These are phyloP conservation scores for Hymenoscyphus fraxineus DNA, from an alignment of 2,329 filamentous ascomycete species.

Conservation along the genomic window DNA sequence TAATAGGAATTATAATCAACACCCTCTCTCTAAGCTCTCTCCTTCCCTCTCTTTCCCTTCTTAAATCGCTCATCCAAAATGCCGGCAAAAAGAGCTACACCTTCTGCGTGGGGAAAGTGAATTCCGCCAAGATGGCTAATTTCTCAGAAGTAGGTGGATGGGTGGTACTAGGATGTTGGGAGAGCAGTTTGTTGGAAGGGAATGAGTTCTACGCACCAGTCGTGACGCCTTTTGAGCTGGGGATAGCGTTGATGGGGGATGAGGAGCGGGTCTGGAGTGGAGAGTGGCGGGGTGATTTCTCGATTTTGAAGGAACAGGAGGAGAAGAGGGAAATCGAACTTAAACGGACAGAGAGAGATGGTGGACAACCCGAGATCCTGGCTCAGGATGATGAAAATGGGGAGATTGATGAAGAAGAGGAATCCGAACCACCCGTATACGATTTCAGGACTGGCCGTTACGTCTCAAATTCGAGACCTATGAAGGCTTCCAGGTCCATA, in stretches of 20 bases:
- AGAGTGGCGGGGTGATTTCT: constrained; percentile 85
- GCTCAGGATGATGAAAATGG: constrained; percentile 15
- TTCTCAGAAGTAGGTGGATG: constrained; percentile 93
- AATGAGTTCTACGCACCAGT: constrained; percentile 85
- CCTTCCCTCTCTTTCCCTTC: constrained; percentile 70
- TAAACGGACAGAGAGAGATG: constrained; percentile 20
- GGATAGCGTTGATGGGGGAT: constrained; percentile 71
- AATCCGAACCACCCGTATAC: constrained; percentile 83
- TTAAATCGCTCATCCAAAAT: constrained; percentile 67
- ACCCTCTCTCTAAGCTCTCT: constrained; percentile 92
- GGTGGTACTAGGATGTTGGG: constrained; percentile 98
- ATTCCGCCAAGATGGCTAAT: constrained; percentile 92
- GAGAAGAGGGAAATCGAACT: constrained; percentile 17
- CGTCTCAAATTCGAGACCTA: constrained; percentile 72
- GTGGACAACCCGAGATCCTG: constrained; percentile 12
- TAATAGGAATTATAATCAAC: constrained; percentile 94
- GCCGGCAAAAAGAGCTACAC: constrained; percentile 95
- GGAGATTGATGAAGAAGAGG: constrained; percentile 42
- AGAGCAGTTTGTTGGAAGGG: constrained; percentile 87
- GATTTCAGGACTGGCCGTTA: constrained; percentile 86
- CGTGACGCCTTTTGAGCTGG: constrained; percentile 91
- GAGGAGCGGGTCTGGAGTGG: constrained; percentile 78
- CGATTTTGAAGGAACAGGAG: constrained; percentile 48
- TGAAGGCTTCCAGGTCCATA: constrained; percentile 49
- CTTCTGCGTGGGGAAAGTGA: constrained; percentile 94